Evolutionary conservation across 2,329 filamentous ascomycete species (phyloP).

Genomic region (Eurotiales sp.): DNA sequence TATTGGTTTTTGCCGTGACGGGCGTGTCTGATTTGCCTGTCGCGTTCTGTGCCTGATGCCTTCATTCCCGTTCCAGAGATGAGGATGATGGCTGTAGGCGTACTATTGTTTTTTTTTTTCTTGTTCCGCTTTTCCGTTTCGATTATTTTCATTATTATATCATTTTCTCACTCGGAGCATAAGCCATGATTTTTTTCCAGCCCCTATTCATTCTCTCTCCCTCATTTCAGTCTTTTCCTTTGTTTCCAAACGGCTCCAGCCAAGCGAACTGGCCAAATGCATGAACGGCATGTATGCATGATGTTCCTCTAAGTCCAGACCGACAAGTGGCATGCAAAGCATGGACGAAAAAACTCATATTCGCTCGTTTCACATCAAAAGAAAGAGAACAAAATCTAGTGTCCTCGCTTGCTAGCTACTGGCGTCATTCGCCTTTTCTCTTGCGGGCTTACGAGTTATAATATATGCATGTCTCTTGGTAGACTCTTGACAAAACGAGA

Average conservation of each 20-base stretch:
- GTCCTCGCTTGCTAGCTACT: background rate
- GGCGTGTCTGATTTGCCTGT: background rate
- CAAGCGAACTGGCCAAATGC: background rate
- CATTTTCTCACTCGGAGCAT: background rate
- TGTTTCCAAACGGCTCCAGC: background rate
- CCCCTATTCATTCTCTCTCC: background rate
- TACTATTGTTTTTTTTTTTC: background rate
- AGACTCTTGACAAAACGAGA: background rate
- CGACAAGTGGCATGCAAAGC: slow-evolving; percentile 1
- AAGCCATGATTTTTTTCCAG: background rate
- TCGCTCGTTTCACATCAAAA: slow-evolving; percentile 10
- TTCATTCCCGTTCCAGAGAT: background rate
- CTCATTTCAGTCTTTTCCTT: background rate
- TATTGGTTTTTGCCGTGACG: background rate
- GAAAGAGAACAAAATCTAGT: background rate
- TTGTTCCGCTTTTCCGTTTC: no score
- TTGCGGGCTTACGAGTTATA: background rate
- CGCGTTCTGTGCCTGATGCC: background rate
- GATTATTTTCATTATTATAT: background rate
- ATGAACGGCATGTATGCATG: background rate
- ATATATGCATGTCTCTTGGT: background rate
- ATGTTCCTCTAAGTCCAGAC: background rate
- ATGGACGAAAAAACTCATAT: background rate
- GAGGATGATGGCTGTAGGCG: background rate
- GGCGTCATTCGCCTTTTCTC: slow-evolving; percentile 7